Evolutionary conservation across 768 basidiomycete species (phyloP), one percentile per base, ranked within the genome.

Genomic region (Rickenella mellea): DNA sequence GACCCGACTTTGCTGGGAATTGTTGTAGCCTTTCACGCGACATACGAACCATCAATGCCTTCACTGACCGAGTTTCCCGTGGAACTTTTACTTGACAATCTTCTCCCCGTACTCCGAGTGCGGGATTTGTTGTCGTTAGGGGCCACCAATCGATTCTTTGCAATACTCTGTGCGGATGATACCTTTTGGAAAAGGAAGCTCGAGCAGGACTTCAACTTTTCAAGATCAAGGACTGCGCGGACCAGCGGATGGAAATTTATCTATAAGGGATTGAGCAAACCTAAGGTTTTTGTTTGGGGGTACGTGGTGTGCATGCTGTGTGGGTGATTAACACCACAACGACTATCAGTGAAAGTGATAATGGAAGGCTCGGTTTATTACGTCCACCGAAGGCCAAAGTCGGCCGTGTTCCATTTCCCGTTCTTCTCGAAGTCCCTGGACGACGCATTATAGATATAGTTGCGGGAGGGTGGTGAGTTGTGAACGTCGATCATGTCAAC

Each of bases 191-290:
- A 78, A 55, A 68, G 74, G 22, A 82, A 74, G 46, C 62, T 87
- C 7, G 55, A 68, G 24, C 57, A 60, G 25, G 90, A 92, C 55
- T 91, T 78, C 66, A 87, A 89, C 60, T 92, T 88, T 51, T 71
- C 81, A 6, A 75, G 73, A 3, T 66, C 71, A 29, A 73, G 70
- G 30, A 89, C 83, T 1, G 89, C 89, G 11, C 68, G 90, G 15
- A 76, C 71, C 10, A 76, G 62, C 32, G 88, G 88, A 11, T 93
- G 83, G 78, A 83, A 81, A 59, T 71, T 77, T 50, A 76, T 93
- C 28, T 93, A 91, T 63, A 69, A 66, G 36, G 76, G 83, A 5
- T 62, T 93, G 19, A 74, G 62, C 41, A 69, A 69, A 45, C 83
- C 68, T 2, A 62, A 57, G 27, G 52, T 71, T 7, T 74, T 62